These are phyloP conservation scores for Lippia alba DNA, from an alignment of 305 asterid species.

Conservation along the genomic window DNA sequence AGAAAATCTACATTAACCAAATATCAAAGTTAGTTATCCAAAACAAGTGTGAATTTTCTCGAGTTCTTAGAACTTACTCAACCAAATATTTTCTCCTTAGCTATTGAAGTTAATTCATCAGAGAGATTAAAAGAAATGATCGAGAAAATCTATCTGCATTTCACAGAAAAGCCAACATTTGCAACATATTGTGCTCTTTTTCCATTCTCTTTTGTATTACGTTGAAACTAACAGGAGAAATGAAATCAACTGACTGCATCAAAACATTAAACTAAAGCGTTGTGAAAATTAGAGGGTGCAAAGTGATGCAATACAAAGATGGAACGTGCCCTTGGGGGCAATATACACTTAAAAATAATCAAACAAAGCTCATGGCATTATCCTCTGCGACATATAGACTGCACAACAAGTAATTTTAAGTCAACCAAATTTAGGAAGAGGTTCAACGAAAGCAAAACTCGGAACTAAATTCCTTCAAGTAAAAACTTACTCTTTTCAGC, in stretches of 20 bases:
- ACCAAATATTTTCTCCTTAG: not conserved
- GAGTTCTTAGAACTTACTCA: not conserved
- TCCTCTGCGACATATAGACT: slow-evolving; percentile 14
- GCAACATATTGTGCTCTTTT: not conserved
- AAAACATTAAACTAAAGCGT: not conserved
- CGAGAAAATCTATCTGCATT: too few species aligned
- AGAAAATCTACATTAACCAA: not conserved
- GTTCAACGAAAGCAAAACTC: slow-evolving; percentile 13
- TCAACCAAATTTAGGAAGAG: not conserved
- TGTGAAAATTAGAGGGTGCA: too few species aligned
- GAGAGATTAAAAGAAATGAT: not conserved
- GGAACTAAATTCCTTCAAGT: slow-evolving; percentile 8
- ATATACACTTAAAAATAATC: not conserved
- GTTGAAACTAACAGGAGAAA: not conserved
- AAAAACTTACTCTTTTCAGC: slow-evolving; percentile 75
- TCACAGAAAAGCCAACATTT: not conserved
- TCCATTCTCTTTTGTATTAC: not conserved
- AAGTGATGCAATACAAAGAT: not conserved
- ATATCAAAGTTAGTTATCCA: not conserved
- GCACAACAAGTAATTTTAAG: not conserved
- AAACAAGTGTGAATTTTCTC: not conserved
- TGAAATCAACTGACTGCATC: not conserved
- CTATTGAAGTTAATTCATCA: not conserved
- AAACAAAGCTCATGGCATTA: slow-evolving; percentile 9
- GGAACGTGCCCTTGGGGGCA: too few species aligned